phyloP scores from a whole-genome alignment of 768 basidiomycete species.

The Suillus subluteus region DNA sequence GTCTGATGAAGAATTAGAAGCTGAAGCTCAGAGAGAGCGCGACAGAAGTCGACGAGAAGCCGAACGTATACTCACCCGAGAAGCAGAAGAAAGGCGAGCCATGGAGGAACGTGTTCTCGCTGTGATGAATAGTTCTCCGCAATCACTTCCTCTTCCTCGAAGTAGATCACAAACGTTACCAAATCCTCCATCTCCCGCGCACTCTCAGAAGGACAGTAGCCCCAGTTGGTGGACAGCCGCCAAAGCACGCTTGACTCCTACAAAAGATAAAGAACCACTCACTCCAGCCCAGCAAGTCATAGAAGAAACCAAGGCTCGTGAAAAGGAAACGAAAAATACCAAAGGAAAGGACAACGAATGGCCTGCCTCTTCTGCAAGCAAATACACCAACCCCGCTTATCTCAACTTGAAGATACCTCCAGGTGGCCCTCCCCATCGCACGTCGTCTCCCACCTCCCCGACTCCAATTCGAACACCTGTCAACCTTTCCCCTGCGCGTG shows the following conservation, averaged over 20 bases:
- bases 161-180: conserved; percentile 57
- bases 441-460: conserved; percentile 63
- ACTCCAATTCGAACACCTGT: conserved; percentile 46
- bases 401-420: conserved; percentile 59
- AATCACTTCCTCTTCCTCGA: conserved; percentile 58
- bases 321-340: conserved; percentile 51
- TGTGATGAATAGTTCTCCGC: conserved; percentile 58
- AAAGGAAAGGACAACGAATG: conserved; percentile 56
- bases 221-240: conserved; percentile 74
- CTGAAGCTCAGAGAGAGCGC: conserved; percentile 77
- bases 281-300: conserved; percentile 87
- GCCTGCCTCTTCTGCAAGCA: conserved; percentile 56
- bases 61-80: conserved; percentile 71
- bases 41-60: conserved; percentile 78
- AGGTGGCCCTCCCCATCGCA: conserved; percentile 48
- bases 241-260: conserved; percentile 77
- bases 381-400: conserved; percentile 60
- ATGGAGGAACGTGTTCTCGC: conserved; percentile 77
- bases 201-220: conserved; percentile 62
- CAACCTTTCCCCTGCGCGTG: conserved; percentile 38
- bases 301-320: conserved; percentile 68
- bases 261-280: conserved; percentile 72
- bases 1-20: conserved; percentile 80
- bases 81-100: conserved; percentile 67
- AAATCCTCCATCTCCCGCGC: conserved; percentile 64